phyloP scores from a whole-genome alignment of 2,329 filamentous ascomycete genomes.

The Beauveria sp. region DNA sequence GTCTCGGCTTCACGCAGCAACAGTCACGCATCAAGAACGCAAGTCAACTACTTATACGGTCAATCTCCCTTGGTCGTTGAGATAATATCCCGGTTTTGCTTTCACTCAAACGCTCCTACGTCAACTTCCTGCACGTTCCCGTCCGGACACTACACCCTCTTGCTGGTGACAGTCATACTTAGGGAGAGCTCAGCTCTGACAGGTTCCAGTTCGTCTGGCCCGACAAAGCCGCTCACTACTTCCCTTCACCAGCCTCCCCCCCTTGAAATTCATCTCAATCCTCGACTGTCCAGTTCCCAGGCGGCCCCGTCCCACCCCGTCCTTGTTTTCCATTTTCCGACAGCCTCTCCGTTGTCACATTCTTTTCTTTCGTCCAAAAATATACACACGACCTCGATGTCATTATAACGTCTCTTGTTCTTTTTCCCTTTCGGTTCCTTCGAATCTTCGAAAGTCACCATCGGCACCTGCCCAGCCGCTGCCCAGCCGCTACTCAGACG shows the following conservation, averaged over 20 bases:
- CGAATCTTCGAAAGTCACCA: conserved; percentile 22
- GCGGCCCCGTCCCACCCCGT: conserved; percentile 24
- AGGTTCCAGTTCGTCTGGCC: conserved; percentile 12
- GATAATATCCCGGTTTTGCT: background rate
- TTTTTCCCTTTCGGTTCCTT: conserved; percentile 24
- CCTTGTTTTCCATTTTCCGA: conserved; percentile 13
- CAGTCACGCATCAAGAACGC: background rate
- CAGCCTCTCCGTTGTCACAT: conserved; percentile 17
- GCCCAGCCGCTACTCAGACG: conserved; percentile 22
- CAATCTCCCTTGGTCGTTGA: background rate
- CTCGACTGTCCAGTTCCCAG: conserved; percentile 14
- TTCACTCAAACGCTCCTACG: background rate
- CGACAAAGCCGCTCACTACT: conserved; percentile 9
- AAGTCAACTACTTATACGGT: background rate
- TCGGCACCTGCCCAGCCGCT: conserved; percentile 21
- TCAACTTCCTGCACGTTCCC: conserved; percentile 2
- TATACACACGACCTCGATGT: conserved; percentile 28
- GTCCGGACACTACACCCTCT: background rate
- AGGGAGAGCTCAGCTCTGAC: conserved; percentile 13
- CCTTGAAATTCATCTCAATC: background rate
- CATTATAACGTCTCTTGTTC: conserved; percentile 34
- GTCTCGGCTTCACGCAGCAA: conserved; percentile 8
- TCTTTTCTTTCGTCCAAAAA: conserved; percentile 17
- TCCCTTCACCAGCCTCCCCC: background rate
- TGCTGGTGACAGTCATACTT: conserved; percentile 3